Percentiles rank a stretch among this genome's conserved stretches.
Evolutionary conservation across 306 rosid species (phyloP).

Genomic region (Cicer judaicum): DNA sequence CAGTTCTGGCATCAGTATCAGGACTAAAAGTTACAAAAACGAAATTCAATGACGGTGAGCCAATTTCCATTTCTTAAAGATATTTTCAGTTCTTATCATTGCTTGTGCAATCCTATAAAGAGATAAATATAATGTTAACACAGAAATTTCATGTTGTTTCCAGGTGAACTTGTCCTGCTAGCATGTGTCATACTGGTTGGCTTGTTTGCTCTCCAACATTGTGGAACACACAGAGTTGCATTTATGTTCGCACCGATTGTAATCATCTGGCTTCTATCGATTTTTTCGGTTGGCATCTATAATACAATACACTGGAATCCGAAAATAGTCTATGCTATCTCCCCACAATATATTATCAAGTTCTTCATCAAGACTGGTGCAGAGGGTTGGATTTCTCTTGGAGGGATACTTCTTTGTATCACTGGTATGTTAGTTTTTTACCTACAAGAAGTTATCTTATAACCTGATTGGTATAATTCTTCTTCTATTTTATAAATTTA

Average conservation of each 20-base stretch:
- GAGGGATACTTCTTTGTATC: conserved; percentile 83
- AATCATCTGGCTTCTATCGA: conserved; percentile 74
- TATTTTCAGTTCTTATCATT: conserved; percentile 6
- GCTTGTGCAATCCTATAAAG: not conserved
- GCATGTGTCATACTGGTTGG: conserved; percentile 81
- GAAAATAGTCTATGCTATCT: conserved; percentile 61
- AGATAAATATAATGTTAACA: conserved; percentile 17
- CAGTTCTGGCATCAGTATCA: conserved; percentile 86
- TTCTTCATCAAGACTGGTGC: conserved; percentile 67
- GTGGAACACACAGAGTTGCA: conserved; percentile 80
- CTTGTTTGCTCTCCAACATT: conserved; percentile 86
- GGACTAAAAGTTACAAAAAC: conserved; percentile 66
- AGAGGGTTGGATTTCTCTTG: conserved; percentile 89
- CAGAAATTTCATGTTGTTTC: conserved; percentile 37
- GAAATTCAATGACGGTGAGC: conserved; percentile 61
- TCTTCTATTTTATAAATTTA: conserved; percentile 37
- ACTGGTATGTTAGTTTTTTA: conserved; percentile 68
- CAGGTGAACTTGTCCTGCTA: conserved; percentile 73
- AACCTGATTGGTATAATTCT: conserved; percentile 26
- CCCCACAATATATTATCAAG: conserved; percentile 72
- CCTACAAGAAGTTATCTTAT: conserved; percentile 14
- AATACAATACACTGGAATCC: conserved; percentile 80
- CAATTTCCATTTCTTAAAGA: conserved; percentile 22
- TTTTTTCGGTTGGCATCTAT: conserved; percentile 77
- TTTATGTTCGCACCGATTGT: conserved; percentile 82